Evolutionary conservation across 2,329 filamentous ascomycete genomes (phyloP).

Genomic region (Neoarthrinium moseri): DNA sequence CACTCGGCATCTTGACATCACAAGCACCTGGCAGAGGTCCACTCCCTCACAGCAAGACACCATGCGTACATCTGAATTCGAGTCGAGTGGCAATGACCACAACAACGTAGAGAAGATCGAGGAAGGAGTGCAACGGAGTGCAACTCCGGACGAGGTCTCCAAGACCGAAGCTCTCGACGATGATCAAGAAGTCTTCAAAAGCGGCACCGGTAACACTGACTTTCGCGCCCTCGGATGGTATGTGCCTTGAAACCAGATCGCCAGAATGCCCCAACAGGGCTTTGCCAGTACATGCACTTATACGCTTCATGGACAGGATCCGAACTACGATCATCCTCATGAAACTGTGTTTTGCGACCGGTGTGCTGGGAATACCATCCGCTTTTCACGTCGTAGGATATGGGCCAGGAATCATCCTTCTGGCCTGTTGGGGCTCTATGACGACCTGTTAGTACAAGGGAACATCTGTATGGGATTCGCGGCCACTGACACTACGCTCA

Average conservation of each 20-base stretch:
- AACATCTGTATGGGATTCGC: neutral
- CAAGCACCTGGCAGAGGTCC: too few species aligned
- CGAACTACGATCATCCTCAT: slow-evolving; percentile 20
- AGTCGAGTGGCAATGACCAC: too few species aligned
- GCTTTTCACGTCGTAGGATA: slow-evolving; percentile 21
- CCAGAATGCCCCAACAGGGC: too few species aligned
- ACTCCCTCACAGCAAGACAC: too few species aligned
- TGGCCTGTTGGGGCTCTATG: slow-evolving; percentile 18
- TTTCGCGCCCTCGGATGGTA: slow-evolving; percentile 22
- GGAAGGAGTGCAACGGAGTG: too few species aligned
- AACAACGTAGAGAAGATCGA: too few species aligned
- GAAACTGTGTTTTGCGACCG: slow-evolving; percentile 24
- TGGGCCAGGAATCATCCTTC: slow-evolving; percentile 17
- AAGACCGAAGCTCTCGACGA: slow-evolving; percentile 4
- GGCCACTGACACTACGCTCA: neutral
- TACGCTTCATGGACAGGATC: slow-evolving; percentile 11
- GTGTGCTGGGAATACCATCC: slow-evolving; percentile 24
- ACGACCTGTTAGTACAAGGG: slow-evolving; percentile 20
- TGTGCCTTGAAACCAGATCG: neutral
- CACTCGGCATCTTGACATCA: too few species aligned
- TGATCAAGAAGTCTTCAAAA: slow-evolving; percentile 9
- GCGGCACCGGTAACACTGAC: slow-evolving; percentile 12
- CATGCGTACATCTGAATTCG: too few species aligned
- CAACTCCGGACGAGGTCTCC: too few species aligned
- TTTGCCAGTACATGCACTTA: neutral